A percentile compares a stretch with the other conserved stretches of the same genome.
Evolutionary conservation across 345 rosid genomes (phyloP).

Genomic region (Lagerstroemia speciosa): DNA sequence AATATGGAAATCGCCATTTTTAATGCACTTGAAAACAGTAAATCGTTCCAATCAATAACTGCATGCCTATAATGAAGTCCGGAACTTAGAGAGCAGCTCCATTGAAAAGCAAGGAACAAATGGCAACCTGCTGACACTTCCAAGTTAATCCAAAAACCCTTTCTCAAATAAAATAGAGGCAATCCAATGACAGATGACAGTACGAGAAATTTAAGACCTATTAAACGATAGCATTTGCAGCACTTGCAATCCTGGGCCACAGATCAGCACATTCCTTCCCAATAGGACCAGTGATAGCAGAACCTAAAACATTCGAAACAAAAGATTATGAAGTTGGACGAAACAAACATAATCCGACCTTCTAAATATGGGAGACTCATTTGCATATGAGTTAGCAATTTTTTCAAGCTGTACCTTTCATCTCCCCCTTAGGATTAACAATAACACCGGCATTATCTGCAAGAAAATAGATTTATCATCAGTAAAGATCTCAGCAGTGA

Average conservation of each 20-base stretch:
- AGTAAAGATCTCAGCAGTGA: not conserved
- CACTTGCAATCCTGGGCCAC: constrained; percentile 35
- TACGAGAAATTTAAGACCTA: not conserved
- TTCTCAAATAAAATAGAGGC: no score
- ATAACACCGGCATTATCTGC: constrained; percentile 75
- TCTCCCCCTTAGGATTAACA: constrained; percentile 80
- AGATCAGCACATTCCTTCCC: constrained; percentile 87
- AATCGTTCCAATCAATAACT: no score
- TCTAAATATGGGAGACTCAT: no score
- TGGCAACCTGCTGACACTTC: no score
- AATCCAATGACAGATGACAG: no score
- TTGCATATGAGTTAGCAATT: not conserved
- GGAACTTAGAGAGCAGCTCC: no score
- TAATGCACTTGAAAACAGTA: no score
- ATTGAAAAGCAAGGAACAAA: no score
- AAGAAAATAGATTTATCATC: not conserved
- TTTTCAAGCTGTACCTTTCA: constrained; percentile 42
- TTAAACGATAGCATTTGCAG: constrained; percentile 18
- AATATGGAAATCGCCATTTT: no score
- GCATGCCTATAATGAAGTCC: no score
- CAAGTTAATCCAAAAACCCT: no score
- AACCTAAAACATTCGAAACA: constrained; percentile 25
- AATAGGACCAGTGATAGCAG: constrained; percentile 79
- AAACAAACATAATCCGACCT: not conserved
- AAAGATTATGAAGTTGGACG: not conserved